A percentile compares a stretch with the other conserved stretches of the same genome.
phyloP scores from a whole-genome alignment of 352 stramenopile genomes.

The Phytophthora rubi region DNA sequence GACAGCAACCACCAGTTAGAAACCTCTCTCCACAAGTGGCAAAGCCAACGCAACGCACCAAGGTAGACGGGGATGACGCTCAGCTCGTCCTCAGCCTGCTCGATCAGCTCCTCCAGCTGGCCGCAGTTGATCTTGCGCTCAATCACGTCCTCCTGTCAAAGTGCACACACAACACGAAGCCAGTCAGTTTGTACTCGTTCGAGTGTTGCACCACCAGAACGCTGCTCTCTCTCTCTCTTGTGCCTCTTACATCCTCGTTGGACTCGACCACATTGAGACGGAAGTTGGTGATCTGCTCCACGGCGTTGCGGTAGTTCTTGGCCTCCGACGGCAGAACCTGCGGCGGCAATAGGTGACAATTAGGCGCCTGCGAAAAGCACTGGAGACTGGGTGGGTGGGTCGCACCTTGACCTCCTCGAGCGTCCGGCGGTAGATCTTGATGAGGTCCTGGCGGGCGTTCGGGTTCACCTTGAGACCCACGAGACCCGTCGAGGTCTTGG shows the following conservation, averaged over 20 bases:
- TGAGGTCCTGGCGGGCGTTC: conserved; percentile 85
- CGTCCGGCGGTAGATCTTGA: conserved; percentile 85
- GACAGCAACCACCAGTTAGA: conserved; percentile 15
- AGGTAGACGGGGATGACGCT: conserved; percentile 87
- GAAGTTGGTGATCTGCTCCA: conserved; percentile 89
- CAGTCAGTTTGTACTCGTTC: neutral
- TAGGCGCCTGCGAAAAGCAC: conserved; percentile 9
- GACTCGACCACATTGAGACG: conserved; percentile 77
- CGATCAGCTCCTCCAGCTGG: conserved; percentile 89
- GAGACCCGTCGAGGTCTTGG: conserved; percentile 88
- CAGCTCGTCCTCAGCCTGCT: conserved; percentile 87
- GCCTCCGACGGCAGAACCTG: conserved; percentile 72
- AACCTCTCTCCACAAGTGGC: neutral
- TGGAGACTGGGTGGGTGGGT: neutral
- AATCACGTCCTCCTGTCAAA: conserved; percentile 72
- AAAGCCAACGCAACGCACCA: conserved; percentile 45
- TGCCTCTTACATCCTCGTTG: conserved; percentile 70
- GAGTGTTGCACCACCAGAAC: conserved; percentile 26
- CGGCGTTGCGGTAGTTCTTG: conserved; percentile 76
- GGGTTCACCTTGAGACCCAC: conserved; percentile 85
- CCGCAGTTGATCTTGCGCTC: conserved; percentile 89
- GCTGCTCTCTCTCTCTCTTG: neutral
- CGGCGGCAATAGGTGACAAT: neutral
- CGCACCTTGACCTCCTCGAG: conserved; percentile 81
- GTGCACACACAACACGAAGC: neutral